Evolutionary conservation across 78 protist genomes (phyloP).

Genomic region (Cyanophora paradoxa): DNA sequence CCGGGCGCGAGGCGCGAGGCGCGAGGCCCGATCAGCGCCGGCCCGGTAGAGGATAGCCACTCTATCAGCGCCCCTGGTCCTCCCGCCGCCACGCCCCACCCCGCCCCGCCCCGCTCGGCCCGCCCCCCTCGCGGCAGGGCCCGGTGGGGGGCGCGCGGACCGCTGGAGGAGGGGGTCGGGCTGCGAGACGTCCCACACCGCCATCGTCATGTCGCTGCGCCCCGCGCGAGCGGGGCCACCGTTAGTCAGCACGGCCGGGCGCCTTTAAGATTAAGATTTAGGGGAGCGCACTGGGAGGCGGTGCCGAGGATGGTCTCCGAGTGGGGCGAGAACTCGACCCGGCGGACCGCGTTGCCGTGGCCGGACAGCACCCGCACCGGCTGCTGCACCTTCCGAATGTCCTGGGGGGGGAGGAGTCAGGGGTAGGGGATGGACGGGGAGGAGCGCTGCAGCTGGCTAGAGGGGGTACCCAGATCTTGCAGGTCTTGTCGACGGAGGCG

Average conservation of each 20-base stretch:
- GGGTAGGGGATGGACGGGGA: no score
- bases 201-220: background rate
- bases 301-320: constrained; percentile 46
- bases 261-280: background rate
- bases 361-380: constrained; percentile 48
- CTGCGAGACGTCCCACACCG: background rate
- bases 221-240: no score
- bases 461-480: constrained; percentile 51
- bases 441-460: background rate
- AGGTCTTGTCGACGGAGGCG: constrained; percentile 68
- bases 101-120: no score
- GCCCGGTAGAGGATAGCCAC: no score
- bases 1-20: no score
- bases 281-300: constrained; percentile 27
- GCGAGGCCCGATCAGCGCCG: no score
- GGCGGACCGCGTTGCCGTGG: constrained; percentile 57
- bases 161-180: no score
- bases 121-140: no score
- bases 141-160: no score
- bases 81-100: no score
- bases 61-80: no score
- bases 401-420: no score
- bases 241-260: background rate
- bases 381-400: constrained; percentile 53
- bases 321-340: constrained; percentile 72